Base-by-base conservation (phyloP, 257 asterid genomes). In the Pogostemon cablin region DNA sequence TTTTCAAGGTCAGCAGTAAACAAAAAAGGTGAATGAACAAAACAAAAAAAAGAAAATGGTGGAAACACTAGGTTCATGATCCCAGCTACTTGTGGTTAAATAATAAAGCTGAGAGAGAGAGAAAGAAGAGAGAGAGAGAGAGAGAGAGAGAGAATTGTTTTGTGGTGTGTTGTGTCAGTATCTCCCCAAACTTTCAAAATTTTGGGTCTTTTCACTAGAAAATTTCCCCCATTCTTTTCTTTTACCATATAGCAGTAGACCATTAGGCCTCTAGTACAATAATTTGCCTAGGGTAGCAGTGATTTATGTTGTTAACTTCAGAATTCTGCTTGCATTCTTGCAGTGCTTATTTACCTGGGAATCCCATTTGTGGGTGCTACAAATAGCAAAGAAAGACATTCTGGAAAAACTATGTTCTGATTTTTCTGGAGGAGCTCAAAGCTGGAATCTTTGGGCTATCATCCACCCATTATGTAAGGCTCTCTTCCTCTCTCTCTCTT, bases 401-500 rank as follows among this genome's bases (percentile, higher is more conserved):
- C 32, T 25, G 32, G 52, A 43, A 25, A 3, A 59, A 20, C 74
- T 58, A 32, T 32, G 53, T 44, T 67, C 57, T 38, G 56, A 65
- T 25, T 25, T 25, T 25, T 25, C 32, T 25, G 32, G 32, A 71
- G 75, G 72, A 72, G 72, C 72, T 56, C 34, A 65, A 80, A 60
- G 66, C 50, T 74, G 73, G 67, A 60, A 71, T 77, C 71, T 77
- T 53, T 48, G 68, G 73, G 56, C 69, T 69, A 71, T 43, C 44
- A 62, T 72, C 48, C 58, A 53, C 62, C 59, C 12, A 47, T 72
- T 75, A 78, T 65, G 88, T 81, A 76, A 84, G 81, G 71, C 7
- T 54, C 62, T 67, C 69, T 41, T 9, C 68, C 53, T 69, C 65
- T 71, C 25, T 43, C 9, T 65, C 61, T 56, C 42, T 50, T 32